These are phyloP conservation scores for Papiliotrema terrestris DNA, from an alignment of 1,284 basidiomycete species.

Conservation along the genomic window DNA sequence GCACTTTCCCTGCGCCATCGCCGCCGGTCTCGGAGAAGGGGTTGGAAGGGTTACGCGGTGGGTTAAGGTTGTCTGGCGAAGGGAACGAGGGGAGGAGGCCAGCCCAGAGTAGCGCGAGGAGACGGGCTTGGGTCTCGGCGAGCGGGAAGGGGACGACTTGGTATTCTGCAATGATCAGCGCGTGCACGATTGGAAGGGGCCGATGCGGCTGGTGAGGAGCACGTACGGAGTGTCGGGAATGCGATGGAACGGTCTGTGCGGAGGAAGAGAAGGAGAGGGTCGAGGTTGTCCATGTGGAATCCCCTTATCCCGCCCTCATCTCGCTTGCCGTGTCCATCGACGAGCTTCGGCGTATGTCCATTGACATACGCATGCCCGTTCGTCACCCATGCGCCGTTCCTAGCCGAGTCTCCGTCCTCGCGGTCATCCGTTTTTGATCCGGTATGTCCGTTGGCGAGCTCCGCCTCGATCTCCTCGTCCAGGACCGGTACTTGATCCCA, in stretches of 20 bases:
- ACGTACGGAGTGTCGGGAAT: constrained; percentile 44
- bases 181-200: not conserved
- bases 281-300: constrained; percentile 36
- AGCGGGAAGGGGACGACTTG: constrained; percentile 51
- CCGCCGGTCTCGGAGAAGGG: constrained; percentile 16
- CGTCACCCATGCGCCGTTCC: constrained; percentile 1
- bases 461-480: constrained; percentile 1
- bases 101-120: constrained; percentile 40
- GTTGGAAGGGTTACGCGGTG: constrained; percentile 27
- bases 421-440: too few relatives aligned
- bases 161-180: constrained; percentile 27
- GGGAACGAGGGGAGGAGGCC: constrained; percentile 31
- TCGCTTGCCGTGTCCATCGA: not conserved
- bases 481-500: constrained; percentile 27
- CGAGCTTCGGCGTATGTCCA: too few relatives aligned
- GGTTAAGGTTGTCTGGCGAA: constrained; percentile 5
- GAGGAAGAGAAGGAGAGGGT: constrained; percentile 45
- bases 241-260: constrained; percentile 44
- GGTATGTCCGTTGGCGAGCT: too few relatives aligned
- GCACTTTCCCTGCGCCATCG: not conserved
- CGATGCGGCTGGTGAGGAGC: not conserved
- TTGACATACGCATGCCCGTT: not conserved
- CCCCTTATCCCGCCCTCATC: constrained; percentile 39
- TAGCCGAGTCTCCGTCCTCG: too few relatives aligned
- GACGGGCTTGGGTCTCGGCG: constrained; percentile 48